Percentiles rank a stretch among this genome's conserved stretches.
Evolutionary conservation across 768 basidiomycete genomes (phyloP).

Genomic region (Xerocomus brunneocitrinus): DNA sequence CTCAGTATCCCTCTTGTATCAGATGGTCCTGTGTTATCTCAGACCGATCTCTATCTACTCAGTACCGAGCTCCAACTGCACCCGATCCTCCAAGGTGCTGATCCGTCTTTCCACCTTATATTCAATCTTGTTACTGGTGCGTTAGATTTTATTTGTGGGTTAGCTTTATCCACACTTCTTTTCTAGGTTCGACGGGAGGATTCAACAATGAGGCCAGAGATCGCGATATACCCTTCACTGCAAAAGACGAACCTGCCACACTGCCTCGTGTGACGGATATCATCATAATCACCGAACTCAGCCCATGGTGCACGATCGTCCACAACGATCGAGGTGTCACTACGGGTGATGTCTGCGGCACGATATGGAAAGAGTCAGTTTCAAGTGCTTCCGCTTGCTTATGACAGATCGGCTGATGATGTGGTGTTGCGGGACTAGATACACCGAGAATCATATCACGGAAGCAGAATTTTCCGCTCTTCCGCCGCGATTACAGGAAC

Average conservation of each 20-base stretch:
- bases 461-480: conserved; percentile 60
- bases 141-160: conserved; percentile 1
- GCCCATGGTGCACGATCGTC: conserved; percentile 77
- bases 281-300: conserved; percentile 53
- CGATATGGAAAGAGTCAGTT: conserved; percentile 74
- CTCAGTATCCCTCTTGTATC: background rate
- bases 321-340: conserved; percentile 73
- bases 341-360: conserved; percentile 64
- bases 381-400: background rate
- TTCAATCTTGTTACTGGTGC: conserved; percentile 69
- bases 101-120: conserved; percentile 53
- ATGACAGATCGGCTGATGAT: conserved; percentile 7
- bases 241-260: conserved; percentile 63
- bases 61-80: conserved; percentile 64
- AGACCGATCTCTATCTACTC: conserved; percentile 79
- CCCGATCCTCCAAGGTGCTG: conserved; percentile 59
- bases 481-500: conserved; percentile 63
- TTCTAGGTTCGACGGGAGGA: conserved; percentile 53
- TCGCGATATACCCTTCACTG: conserved; percentile 49
- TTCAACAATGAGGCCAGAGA: conserved; percentile 58
- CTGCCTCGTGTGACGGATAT: conserved; percentile 61
- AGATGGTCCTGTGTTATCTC: conserved; percentile 79
- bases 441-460: conserved; percentile 62
- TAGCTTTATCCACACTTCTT: background rate
- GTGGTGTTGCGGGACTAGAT: conserved; percentile 39